A percentile compares a stretch with the other conserved stretches of the same genome.
Conservation (phyloP, 1,139 yeast species). For the Blastobotrys petasosporus region DNA sequence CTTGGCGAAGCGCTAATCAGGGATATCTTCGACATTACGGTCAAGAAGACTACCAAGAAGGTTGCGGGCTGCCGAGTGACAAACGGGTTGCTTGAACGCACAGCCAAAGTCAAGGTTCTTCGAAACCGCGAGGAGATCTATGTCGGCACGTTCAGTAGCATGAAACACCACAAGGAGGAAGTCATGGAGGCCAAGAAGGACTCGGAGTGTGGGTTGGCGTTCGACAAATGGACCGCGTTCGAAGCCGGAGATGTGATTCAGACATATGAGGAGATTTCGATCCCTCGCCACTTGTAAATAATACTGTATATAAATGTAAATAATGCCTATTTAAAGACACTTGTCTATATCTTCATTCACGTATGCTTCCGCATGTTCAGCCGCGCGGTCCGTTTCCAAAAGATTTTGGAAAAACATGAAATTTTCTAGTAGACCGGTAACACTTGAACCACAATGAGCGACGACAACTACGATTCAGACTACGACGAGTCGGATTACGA, state of each 20-base stretch:
- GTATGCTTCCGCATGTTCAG: too few relatives aligned
- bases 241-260: conserved; percentile 72
- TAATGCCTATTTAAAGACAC: conserved; percentile 4
- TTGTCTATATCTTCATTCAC: too few relatives aligned
- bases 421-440: too few relatives aligned
- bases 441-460: too few relatives aligned
- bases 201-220: conserved; percentile 81
- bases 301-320: conserved; percentile 1
- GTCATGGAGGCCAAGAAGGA: conserved; percentile 76
- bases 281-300: conserved; percentile 58
- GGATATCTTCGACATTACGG: conserved; percentile 64
- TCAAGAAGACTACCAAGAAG: conserved; percentile 40
- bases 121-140: conserved; percentile 50
- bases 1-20: conserved; percentile 65
- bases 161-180: conserved; percentile 81
- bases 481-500: conserved; percentile 19
- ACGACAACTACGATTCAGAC: conserved; percentile 9
- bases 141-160: conserved; percentile 63
- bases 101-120: conserved; percentile 56
- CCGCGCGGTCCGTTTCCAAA: too few relatives aligned
- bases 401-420: too few relatives aligned
- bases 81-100: conserved; percentile 60
- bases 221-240: conserved; percentile 64
- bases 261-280: conserved; percentile 62
- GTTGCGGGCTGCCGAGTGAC: conserved; percentile 89